Evolutionary conservation across 331 rosid genomes (phyloP).

Genomic region (Quercus phellos): DNA sequence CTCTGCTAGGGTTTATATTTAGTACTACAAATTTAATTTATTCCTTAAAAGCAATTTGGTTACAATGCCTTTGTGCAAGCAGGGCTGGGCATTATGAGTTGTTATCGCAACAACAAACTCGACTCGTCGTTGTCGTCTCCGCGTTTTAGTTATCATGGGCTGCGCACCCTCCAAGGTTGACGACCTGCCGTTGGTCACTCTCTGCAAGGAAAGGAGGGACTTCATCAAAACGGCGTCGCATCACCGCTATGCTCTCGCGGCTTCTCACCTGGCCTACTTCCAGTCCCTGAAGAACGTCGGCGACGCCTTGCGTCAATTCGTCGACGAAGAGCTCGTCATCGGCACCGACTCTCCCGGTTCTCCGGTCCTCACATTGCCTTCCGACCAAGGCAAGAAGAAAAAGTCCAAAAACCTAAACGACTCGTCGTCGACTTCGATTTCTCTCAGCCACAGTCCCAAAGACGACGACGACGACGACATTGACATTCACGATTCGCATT

Average conservation of each 20-base stretch:
- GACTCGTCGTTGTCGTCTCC: no score
- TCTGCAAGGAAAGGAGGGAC: conserved; percentile 68
- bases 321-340: conserved; percentile 68
- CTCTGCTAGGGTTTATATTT: not conserved
- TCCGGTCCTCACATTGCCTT: conserved; percentile 87
- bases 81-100: conserved; percentile 14
- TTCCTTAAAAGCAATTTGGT: not conserved
- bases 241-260: conserved; percentile 82
- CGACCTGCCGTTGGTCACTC: conserved; percentile 74
- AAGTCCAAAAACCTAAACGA: not conserved
- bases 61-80: conserved; percentile 40
- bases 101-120: no score
- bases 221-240: conserved; percentile 71
- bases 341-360: conserved; percentile 46
- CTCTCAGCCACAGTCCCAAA: conserved; percentile 28
- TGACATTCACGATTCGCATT: conserved; percentile 45
- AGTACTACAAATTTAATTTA: not conserved
- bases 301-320: conserved; percentile 67
- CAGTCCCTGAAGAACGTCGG: conserved; percentile 79
- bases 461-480: conserved; percentile 12
- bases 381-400: conserved; percentile 38
- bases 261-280: conserved; percentile 78
- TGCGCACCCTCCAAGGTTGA: conserved; percentile 83
- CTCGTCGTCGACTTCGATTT: conserved; percentile 54
- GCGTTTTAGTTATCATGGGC: conserved; percentile 55